Evolutionary conservation across 139 green algal genomes (phyloP).

Genomic region (Limnomonas spitsbergensis): DNA sequence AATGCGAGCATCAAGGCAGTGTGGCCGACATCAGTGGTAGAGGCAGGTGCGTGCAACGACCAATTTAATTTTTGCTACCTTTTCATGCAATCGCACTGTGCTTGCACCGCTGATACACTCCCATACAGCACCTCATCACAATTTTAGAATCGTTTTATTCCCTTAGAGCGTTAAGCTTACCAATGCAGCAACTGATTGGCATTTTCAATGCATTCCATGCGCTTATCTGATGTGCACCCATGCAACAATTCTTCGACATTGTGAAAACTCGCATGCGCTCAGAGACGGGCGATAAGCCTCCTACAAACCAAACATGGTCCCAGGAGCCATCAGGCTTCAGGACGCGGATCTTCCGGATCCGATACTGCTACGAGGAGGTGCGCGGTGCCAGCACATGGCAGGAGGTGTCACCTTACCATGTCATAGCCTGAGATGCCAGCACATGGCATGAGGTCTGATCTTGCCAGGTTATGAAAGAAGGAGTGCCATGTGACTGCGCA

Average conservation of each 20-base stretch:
- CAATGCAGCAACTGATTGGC: no score
- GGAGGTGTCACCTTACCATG: no score
- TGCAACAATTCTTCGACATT: background rate
- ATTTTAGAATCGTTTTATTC: no score
- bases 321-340: slow-evolving; percentile 7
- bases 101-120: background rate
- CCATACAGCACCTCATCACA: background rate
- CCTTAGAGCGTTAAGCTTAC: no score
- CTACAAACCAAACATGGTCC: background rate
- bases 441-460: no score
- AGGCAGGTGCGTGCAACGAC: slow-evolving; percentile 1
- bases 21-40: slow-evolving; percentile 10
- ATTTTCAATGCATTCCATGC: background rate
- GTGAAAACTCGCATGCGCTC: background rate
- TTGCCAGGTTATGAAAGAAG: no score
- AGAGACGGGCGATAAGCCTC: background rate
- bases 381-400: no score
- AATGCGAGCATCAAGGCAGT: background rate
- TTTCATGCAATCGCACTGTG: no score
- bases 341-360: slow-evolving; percentile 7
- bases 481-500: no score
- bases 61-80: no score
- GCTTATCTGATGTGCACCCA: background rate
- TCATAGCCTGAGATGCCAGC: no score
- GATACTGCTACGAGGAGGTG: slow-evolving; percentile 22